A percentile compares a stretch with the other conserved stretches of the same genome.
Evolutionary conservation across 1,284 basidiomycete species (phyloP).

Genomic region (Ustilago tritici): DNA sequence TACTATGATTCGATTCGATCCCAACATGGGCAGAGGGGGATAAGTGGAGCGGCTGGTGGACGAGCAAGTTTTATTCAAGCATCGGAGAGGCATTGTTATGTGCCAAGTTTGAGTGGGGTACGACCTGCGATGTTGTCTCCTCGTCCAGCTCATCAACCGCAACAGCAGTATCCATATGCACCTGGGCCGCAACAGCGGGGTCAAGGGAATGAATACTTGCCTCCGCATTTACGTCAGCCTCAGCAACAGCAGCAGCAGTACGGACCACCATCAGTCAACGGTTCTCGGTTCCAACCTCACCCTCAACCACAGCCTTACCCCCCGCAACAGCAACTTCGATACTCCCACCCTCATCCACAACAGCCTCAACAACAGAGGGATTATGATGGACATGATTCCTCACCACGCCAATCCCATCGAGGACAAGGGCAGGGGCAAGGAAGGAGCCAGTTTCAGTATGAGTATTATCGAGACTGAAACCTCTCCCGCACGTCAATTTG

Average conservation of each 20-base stretch:
- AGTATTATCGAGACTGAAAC: slow-evolving; percentile 22
- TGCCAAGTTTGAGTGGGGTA: background rate
- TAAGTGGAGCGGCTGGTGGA: background rate
- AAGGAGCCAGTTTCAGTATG: slow-evolving; percentile 23
- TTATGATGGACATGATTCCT: background rate
- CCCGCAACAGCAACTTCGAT: background rate
- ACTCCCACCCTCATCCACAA: too few species aligned
- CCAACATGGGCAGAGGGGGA: slow-evolving; percentile 1
- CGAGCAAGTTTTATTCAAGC: background rate
- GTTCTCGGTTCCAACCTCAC: background rate
- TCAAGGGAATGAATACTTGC: too few species aligned
- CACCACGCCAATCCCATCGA: background rate
- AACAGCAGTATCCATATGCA: background rate
- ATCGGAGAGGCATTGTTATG: background rate
- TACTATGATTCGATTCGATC: slow-evolving; percentile 17
- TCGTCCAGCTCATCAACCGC: background rate
- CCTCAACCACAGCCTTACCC: background rate
- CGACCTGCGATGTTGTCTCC: slow-evolving; percentile 5
- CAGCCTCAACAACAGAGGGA: background rate
- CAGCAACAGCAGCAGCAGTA: slow-evolving; percentile 3
- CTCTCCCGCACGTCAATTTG: background rate
- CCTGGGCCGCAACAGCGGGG: background rate
- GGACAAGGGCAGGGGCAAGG: background rate
- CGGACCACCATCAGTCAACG: background rate
- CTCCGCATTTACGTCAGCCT: background rate